Percentiles rank a stretch among this genome's conserved stretches.
phyloP scores from a whole-genome alignment of 805 yeast genomes.

The Candida coquimbonensis region DNA sequence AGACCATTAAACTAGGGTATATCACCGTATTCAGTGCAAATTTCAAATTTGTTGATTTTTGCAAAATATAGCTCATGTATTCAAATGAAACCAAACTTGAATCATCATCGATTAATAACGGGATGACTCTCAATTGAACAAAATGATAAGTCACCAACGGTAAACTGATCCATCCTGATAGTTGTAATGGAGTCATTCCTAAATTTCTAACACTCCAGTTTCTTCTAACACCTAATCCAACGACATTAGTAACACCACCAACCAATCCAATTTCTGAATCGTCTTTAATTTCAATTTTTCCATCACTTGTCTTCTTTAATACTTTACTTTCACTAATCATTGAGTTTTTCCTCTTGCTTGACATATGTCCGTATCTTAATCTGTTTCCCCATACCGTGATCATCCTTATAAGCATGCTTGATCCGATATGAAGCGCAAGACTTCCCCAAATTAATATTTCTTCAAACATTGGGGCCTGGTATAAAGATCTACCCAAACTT shows the following conservation, averaged over 20 bases:
- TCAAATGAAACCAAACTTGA: slow-evolving; percentile 47
- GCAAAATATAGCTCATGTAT: slow-evolving; percentile 38
- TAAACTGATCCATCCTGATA: slow-evolving; percentile 51
- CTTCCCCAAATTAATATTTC: slow-evolving; percentile 39
- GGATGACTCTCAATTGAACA: slow-evolving; percentile 39
- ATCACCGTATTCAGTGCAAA: slow-evolving; percentile 23
- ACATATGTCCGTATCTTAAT: slow-evolving; percentile 14
- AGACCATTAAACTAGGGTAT: slow-evolving; percentile 28
- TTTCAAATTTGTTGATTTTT: slow-evolving; percentile 17
- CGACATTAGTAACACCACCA: slow-evolving; percentile 42
- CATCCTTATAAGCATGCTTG: slow-evolving; percentile 44
- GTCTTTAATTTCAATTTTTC: slow-evolving; percentile 22
- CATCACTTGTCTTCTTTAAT: not conserved
- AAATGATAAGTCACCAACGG: slow-evolving; percentile 42
- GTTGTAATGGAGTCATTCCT: slow-evolving; percentile 50
- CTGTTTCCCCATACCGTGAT: slow-evolving; percentile 27
- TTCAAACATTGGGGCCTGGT: slow-evolving; percentile 50
- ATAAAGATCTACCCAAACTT: slow-evolving; percentile 53
- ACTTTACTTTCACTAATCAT: slow-evolving; percentile 15
- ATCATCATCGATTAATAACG: slow-evolving; percentile 57
- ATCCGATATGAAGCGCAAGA: slow-evolving; percentile 38
- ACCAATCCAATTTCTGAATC: slow-evolving; percentile 52
- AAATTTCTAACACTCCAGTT: slow-evolving; percentile 36
- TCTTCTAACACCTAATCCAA: slow-evolving; percentile 48
- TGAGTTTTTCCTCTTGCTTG: slow-evolving; percentile 4